Evolutionary conservation across 2,329 filamentous ascomycete genomes (phyloP).

Genomic region (Colletotrichum sp.): DNA sequence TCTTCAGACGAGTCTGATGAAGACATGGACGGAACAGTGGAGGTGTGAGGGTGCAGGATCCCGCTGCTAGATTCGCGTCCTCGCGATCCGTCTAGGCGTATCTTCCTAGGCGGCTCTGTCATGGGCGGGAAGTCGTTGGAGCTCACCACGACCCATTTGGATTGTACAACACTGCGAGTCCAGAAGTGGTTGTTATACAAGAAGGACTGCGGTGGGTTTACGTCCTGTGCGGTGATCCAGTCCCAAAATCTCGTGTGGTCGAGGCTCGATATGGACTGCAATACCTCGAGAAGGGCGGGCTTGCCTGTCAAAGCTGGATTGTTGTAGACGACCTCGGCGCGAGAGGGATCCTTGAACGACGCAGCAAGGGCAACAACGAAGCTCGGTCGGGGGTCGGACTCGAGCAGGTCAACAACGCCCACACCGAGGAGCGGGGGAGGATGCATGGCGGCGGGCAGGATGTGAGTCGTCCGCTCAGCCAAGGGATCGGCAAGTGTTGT

Average conservation of each 20-base stretch:
- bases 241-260: slow-evolving; percentile 42
- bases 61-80: slow-evolving; percentile 17
- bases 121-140: slow-evolving; percentile 39
- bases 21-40: not conserved
- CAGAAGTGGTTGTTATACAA: slow-evolving; percentile 37
- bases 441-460: slow-evolving; percentile 13
- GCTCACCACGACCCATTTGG: slow-evolving; percentile 43
- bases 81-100: slow-evolving; percentile 29
- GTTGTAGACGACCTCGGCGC: slow-evolving; percentile 33
- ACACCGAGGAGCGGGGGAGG: slow-evolving; percentile 25
- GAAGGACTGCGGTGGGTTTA: slow-evolving; percentile 29
- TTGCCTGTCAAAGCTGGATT: slow-evolving; percentile 40
- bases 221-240: slow-evolving; percentile 36
- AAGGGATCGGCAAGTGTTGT: slow-evolving; percentile 16
- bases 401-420: slow-evolving; percentile 44
- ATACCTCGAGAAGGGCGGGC: slow-evolving; percentile 32
- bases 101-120: slow-evolving; percentile 36
- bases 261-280: slow-evolving; percentile 33
- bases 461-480: slow-evolving; percentile 17
- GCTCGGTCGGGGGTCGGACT: slow-evolving; percentile 45
- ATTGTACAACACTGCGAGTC: slow-evolving; percentile 39
- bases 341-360: slow-evolving; percentile 13
- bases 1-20: not conserved
- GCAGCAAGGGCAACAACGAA: slow-evolving; percentile 38
- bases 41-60: not conserved